A percentile compares a stretch with the other conserved stretches of the same genome.
Conservation (phyloP, 2,329 filamentous ascomycete genomes). For the Boeremia exigua region DNA sequence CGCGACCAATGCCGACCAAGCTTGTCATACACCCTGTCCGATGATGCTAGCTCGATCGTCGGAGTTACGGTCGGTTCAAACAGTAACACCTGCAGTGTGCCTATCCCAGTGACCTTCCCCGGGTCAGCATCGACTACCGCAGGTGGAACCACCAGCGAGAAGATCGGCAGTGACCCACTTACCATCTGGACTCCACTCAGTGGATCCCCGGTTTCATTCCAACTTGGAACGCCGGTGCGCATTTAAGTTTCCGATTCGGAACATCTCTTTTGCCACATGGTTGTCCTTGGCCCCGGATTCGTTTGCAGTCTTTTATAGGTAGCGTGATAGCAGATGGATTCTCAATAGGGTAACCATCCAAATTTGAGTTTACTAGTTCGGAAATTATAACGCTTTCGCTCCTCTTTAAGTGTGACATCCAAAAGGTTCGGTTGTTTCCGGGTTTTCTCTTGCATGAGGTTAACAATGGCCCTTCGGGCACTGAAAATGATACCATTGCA, state of each 20-base stretch:
- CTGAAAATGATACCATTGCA: neutral
- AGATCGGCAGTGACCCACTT: slow-evolving; percentile 57
- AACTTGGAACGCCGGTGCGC: neutral
- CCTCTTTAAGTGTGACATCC: too few relatives aligned
- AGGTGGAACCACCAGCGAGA: slow-evolving; percentile 54
- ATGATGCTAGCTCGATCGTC: slow-evolving; percentile 51
- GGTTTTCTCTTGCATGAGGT: neutral
- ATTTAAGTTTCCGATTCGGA: neutral
- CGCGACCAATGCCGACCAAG: slow-evolving; percentile 61
- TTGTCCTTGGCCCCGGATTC: neutral
- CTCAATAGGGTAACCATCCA: neutral
- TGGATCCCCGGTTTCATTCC: slow-evolving; percentile 20
- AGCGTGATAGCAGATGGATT: neutral
- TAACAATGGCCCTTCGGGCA: neutral
- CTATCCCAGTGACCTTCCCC: slow-evolving; percentile 63
- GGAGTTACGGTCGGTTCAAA: slow-evolving; percentile 57
- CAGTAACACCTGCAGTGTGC: slow-evolving; percentile 58
- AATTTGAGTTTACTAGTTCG: neutral
- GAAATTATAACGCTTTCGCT: too few relatives aligned
- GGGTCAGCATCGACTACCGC: slow-evolving; percentile 51
- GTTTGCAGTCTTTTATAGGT: neutral
- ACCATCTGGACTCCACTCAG: slow-evolving; percentile 50
- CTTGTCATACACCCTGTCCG: slow-evolving; percentile 54
- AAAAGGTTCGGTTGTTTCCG: too few relatives aligned
- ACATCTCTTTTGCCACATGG: neutral